Base-by-base conservation (phyloP, 2,329 filamentous ascomycete species). In the Calonectria multiphialidica region DNA sequence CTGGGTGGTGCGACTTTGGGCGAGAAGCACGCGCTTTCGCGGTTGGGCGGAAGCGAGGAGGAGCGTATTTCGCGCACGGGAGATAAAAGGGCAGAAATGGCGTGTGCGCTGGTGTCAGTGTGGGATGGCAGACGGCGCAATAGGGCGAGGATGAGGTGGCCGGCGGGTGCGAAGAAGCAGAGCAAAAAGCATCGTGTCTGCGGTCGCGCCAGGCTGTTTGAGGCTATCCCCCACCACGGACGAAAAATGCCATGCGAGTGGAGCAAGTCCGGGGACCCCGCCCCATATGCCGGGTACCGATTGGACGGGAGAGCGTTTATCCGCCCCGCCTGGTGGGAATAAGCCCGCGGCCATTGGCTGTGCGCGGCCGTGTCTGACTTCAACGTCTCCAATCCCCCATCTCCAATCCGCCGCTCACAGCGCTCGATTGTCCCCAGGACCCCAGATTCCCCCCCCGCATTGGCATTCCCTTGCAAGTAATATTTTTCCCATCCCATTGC, bases 401-500 rank as follows among this genome's bases (percentile, higher is more conserved):
- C 71, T 73, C 67, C 68, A 72, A 66, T 49, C 59, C 57, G 57
- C 72, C 68, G 53, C 21, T 66, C 61, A 63, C 62, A 28, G 70
- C 66, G 33, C 64, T 75, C 75, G 72, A 75, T 68, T 70, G 37
- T 76, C 75, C 74, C 70, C 70, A 71, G 69, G 71, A 68, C 76
- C 78, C 76, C 76, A 73, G 78, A 76, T 78, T 79, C 77, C 77
- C 78, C 77, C 78, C 78, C 78, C 77, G 77, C 77, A 79, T 75
- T 74, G 65, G 64, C 68, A 50, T 59, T 72, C 45, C 57, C 66
- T 72, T 68, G 68, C 68, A 59, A 66, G 62, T 37, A 70, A 59
- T 53, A 66, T 70, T 66, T 68, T 68, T 45, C 65, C 65, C 44
- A 61, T 65, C 37, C 68, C 53, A 68, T 57, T 59, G 65, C 59